Evolutionary conservation across 257 asterid species (phyloP).

Genomic region (Solanum arcanum): DNA sequence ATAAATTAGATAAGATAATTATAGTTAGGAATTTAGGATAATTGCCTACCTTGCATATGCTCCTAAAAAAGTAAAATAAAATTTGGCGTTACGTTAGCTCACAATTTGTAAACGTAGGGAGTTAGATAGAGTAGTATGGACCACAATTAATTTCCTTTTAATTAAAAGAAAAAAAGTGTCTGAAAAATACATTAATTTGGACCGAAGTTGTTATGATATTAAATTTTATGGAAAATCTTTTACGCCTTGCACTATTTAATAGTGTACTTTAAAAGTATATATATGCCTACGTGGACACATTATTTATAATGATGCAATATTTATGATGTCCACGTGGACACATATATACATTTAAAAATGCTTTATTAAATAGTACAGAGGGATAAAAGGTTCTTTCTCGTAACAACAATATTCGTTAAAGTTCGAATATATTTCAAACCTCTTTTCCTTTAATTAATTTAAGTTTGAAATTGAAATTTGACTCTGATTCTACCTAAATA

Average conservation of each 20-base stretch:
- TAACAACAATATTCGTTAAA: too few species aligned
- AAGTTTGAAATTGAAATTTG: neutral
- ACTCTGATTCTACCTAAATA: neutral
- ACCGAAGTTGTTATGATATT: rapidly evolving
- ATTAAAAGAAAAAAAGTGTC: neutral
- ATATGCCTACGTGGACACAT: too few species aligned
- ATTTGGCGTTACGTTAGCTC: neutral
- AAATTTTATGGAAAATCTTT: rapidly evolving
- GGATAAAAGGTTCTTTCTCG: too few species aligned
- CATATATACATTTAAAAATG: too few species aligned
- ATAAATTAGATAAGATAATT: neutral
- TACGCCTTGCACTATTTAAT: too few species aligned
- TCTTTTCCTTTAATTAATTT: neutral
- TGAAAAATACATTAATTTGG: too few species aligned
- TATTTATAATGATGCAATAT: too few species aligned
- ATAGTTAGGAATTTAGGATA: neutral
- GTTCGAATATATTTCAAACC: too few species aligned
- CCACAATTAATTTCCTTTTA: neutral
- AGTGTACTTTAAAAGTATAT: too few species aligned
- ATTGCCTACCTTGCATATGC: neutral
- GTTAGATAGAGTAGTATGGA: neutral
- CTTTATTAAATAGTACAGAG: too few species aligned
- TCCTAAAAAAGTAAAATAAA: neutral
- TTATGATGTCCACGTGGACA: too few species aligned
- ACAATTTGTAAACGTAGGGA: neutral